Percentiles rank a stretch among this genome's conserved stretches.
phyloP scores from a whole-genome alignment of 2,329 filamentous ascomycete species.

The Diaporthe capsici region DNA sequence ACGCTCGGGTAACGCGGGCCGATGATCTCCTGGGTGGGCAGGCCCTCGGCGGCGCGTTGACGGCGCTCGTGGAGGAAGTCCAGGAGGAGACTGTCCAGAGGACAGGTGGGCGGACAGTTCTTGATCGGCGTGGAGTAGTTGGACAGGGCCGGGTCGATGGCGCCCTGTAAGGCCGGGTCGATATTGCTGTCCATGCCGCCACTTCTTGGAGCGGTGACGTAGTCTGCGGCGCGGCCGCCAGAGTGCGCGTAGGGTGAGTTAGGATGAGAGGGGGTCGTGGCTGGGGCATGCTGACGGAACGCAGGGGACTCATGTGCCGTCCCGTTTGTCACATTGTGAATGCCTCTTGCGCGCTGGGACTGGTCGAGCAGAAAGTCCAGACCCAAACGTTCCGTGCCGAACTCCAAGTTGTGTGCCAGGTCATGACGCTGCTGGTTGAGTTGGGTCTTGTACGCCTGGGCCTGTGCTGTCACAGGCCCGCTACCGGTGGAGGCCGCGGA shows the following conservation, averaged over 20 bases:
- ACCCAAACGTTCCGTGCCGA: constrained; percentile 76
- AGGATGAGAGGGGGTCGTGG: constrained; percentile 27
- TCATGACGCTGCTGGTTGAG: constrained; percentile 65
- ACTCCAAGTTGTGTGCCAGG: constrained; percentile 68
- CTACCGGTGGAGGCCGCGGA: constrained; percentile 43
- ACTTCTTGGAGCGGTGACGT: constrained; percentile 16
- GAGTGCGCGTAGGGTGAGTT: constrained; percentile 32
- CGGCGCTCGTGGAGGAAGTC: constrained; percentile 82
- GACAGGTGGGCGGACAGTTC: constrained; percentile 79
- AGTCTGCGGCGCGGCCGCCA: constrained; percentile 16
- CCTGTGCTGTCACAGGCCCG: constrained; percentile 43
- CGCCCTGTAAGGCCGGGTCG: constrained; percentile 46
- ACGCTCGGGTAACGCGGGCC: constrained; percentile 87
- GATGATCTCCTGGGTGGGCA: constrained; percentile 74
- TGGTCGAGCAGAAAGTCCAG: constrained; percentile 80
- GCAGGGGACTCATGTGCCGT: constrained; percentile 59
- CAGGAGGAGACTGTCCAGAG: constrained; percentile 83
- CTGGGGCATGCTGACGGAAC: constrained; percentile 58
- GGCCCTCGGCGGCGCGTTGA: constrained; percentile 75
- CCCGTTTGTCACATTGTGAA: constrained; percentile 64
- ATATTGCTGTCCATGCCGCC: constrained; percentile 36
- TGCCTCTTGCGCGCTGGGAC: constrained; percentile 67
- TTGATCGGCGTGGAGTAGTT: constrained; percentile 59
- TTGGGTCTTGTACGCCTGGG: constrained; percentile 47
- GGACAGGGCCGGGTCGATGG: constrained; percentile 35